Percentiles rank a stretch among this genome's conserved stretches.
Evolutionary conservation across 805 yeast genomes (phyloP).

Genomic region (Scheffersomyces ergatensis): DNA sequence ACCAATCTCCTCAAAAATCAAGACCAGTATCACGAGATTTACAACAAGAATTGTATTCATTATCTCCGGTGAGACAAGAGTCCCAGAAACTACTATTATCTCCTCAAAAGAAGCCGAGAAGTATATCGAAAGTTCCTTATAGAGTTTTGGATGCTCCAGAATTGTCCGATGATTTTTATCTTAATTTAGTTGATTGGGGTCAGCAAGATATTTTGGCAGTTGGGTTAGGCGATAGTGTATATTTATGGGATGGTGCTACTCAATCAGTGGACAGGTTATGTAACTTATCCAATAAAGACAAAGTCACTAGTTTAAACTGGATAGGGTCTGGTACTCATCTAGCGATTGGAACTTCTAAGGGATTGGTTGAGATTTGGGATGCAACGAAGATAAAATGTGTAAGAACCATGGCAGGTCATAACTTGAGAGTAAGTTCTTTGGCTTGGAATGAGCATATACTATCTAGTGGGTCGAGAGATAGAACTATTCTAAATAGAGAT

Average conservation of each 20-base stretch:
- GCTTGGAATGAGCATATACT: conserved; percentile 94
- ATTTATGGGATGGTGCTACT: conserved; percentile 84
- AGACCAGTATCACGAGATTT: conserved; percentile 63
- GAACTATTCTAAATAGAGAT: conserved; percentile 83
- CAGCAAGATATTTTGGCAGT: conserved; percentile 84
- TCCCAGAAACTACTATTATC: conserved; percentile 75
- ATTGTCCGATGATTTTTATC: conserved; percentile 87
- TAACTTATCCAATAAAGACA: conserved; percentile 61
- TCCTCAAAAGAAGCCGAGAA: conserved; percentile 77
- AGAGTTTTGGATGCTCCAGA: conserved; percentile 96
- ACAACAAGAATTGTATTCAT: conserved; percentile 72
- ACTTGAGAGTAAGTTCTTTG: conserved; percentile 77
- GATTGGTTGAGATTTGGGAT: conserved; percentile 94
- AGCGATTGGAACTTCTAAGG: conserved; percentile 87
- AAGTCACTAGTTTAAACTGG: conserved; percentile 86
- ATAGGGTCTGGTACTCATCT: conserved; percentile 91
- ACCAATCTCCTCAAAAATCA: conserved; percentile 63
- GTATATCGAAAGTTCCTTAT: conserved; percentile 83
- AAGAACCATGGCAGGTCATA: conserved; percentile 90
- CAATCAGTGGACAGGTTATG: conserved; percentile 83
- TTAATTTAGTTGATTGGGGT: conserved; percentile 95
- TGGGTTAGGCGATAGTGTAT: conserved; percentile 84
- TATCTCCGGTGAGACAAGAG: conserved; percentile 87
- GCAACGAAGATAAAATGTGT: conserved; percentile 78
- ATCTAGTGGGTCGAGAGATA: conserved; percentile 84